Base-by-base conservation (phyloP, 352 stramenopile species). In the Globisporangium emineosum region DNA sequence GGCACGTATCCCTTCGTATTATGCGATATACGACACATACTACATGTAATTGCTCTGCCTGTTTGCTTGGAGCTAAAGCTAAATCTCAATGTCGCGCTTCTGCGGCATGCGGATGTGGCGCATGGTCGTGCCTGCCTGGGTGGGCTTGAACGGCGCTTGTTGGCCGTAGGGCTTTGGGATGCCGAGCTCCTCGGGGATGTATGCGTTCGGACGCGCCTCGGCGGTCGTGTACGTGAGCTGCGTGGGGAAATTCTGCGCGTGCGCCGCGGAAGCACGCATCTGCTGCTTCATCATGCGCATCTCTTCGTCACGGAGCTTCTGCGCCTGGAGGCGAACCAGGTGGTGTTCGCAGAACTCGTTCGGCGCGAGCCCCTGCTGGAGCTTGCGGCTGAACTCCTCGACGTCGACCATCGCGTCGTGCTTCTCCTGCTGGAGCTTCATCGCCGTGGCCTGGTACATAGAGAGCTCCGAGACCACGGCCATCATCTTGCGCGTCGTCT, bases 361-460 rank as follows among this genome's bases (percentile, higher is more conserved):
- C 23, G 93, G 93, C 32, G 88, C 68, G 27, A 95, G 74, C 2
- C 88, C 89, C 13, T 81, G 68, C 5, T 90, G 67, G 45, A 84
- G 62, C 1, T 78, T 79, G 57, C 82, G 86, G 8, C 72, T 66
- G 12, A 74, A 83, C 23, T 93, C 82, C 35, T 94, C 78, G 9
- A 94, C 74, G 35, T 92, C 83, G 21, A 83, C 81, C 32, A 79
- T 69, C 17, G 67, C 59, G 40, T 93, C 76, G 62, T 93, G 78
- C 65, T 97, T 97, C 66, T 98, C 92, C 61, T 98, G 88, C 65
- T 98, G 88, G 4, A 98, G 79, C 66, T 97, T 97, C 74, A 98
- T 92, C 19, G 91, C 89, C 12, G 93, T 98, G 9, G 94, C 93
- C 66, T 98, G 93, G 71, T 97, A 98, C 93, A 98, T 98, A 15